A percentile compares a stretch with the other conserved stretches of the same genome.
These are phyloP conservation scores for Malassezia japonica DNA, from an alignment of 1,284 basidiomycete species.

Conservation along the genomic window DNA sequence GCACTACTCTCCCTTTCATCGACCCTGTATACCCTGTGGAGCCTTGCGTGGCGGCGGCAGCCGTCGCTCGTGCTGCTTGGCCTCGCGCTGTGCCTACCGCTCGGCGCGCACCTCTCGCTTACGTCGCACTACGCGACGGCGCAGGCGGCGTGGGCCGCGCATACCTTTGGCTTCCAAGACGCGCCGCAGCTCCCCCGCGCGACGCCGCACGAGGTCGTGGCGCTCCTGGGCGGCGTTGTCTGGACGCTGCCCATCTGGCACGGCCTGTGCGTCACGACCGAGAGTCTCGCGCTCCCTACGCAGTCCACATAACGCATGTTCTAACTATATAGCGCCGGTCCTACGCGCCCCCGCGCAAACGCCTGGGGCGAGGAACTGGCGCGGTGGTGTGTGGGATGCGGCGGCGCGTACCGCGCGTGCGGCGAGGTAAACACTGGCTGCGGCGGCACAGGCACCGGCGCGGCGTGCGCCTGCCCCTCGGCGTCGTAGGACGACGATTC, in stretches of 20 bases:
- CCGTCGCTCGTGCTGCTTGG: not conserved
- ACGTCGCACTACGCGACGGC: not conserved
- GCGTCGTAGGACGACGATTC: not conserved
- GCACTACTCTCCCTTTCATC: not conserved
- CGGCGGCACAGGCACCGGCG: not conserved
- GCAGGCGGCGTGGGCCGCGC: slow-evolving; percentile 5
- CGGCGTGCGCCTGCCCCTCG: not conserved
- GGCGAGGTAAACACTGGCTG: slow-evolving; percentile 2
- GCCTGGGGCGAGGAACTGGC: not conserved
- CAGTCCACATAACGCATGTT: not conserved
- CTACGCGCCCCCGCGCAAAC: not conserved
- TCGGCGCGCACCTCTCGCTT: slow-evolving; percentile 4
- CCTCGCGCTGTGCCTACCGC: not conserved
- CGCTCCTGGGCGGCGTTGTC: slow-evolving; percentile 10
- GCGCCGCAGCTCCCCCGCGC: not conserved
- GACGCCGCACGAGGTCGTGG: slow-evolving; percentile 8
- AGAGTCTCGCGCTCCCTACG: slow-evolving; percentile 6
- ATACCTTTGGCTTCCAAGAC: not conserved
- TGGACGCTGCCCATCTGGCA: slow-evolving; percentile 15
- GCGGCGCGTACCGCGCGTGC: not conserved
- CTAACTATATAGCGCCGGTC: slow-evolving; percentile 15
- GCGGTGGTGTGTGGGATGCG: not conserved
- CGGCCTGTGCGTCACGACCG: slow-evolving; percentile 9
- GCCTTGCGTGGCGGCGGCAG: not conserved
- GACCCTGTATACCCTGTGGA: not conserved